Percentiles rank a stretch among this genome's conserved stretches.
These are phyloP conservation scores for Schizosaccharomyces lindneri DNA, from an alignment of 805 yeast genomes.

Conservation along the genomic window DNA sequence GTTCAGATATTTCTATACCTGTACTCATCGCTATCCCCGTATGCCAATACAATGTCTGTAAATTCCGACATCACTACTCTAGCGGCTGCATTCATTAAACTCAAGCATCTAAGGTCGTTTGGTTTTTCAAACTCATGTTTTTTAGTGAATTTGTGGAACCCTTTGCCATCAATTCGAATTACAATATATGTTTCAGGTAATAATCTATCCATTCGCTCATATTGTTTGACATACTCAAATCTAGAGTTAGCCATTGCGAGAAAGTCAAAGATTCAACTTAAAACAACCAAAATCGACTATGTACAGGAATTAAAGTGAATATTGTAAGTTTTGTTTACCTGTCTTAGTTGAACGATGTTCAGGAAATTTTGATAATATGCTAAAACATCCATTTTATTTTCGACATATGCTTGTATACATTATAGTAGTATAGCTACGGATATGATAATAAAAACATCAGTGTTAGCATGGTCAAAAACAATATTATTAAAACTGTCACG, in stretches of 20 bases:
- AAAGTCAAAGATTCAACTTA: not conserved
- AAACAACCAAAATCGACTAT: not conserved
- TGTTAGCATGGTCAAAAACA: too few relatives aligned
- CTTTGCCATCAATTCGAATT: conserved; percentile 76
- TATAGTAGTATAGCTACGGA: too few relatives aligned
- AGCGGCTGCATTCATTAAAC: conserved; percentile 67
- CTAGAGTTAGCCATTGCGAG: conserved; percentile 46
- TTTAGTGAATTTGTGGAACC: conserved; percentile 59
- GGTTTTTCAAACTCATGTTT: conserved; percentile 63
- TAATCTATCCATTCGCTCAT: conserved; percentile 48
- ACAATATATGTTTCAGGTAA: conserved; percentile 65
- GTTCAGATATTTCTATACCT: not conserved
- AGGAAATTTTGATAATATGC: not conserved
- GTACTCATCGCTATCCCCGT: conserved; percentile 90
- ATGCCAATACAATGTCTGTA: conserved; percentile 56
- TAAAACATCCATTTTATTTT: too few relatives aligned
- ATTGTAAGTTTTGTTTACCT: not conserved
- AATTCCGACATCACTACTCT: conserved; percentile 32
- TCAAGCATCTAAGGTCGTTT: conserved; percentile 54
- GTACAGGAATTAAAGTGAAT: too few relatives aligned
- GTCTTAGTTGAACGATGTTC: not conserved
- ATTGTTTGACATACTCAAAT: conserved; percentile 63
- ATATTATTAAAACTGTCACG: too few relatives aligned
- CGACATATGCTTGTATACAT: too few relatives aligned
- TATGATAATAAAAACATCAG: too few relatives aligned